Conservation (phyloP, 2,329 filamentous ascomycete species). For the Emmonsiellopsis sp. region DNA sequence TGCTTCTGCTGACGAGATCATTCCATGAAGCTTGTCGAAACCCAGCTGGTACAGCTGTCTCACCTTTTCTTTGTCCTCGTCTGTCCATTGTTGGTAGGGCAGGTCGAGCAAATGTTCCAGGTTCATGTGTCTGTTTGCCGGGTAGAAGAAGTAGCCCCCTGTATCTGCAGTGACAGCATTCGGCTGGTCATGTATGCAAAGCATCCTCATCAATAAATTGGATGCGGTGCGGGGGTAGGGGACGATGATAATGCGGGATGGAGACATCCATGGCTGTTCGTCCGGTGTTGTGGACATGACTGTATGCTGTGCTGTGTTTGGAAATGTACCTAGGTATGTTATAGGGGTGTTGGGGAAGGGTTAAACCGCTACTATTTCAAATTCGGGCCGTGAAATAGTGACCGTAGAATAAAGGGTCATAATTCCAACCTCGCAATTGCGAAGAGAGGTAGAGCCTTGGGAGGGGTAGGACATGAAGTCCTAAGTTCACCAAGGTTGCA, state of each 20-base stretch:
- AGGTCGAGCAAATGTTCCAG: constrained; percentile 10
- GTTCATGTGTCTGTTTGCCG: constrained; percentile 8
- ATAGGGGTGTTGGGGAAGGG: too few relatives aligned
- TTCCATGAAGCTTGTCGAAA: constrained; percentile 19
- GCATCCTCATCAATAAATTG: constrained; percentile 22
- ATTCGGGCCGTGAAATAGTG: too few relatives aligned
- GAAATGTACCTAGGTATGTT: too few relatives aligned
- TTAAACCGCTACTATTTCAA: too few relatives aligned
- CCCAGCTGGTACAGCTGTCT: constrained; percentile 18
- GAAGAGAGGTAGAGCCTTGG: too few relatives aligned
- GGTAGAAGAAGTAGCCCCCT: constrained; percentile 23
- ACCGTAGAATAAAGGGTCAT: too few relatives aligned
- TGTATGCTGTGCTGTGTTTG: too few relatives aligned
- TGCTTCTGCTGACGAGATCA: constrained; percentile 12
- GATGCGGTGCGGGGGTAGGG: constrained; percentile 23
- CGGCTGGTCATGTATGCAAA: constrained; percentile 20
- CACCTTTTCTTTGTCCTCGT: constrained; percentile 16
- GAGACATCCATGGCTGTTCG: too few relatives aligned
- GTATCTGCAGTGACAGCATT: constrained; percentile 10
- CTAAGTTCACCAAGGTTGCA: too few relatives aligned
- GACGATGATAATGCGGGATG: constrained; percentile 10
- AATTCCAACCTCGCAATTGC: too few relatives aligned
- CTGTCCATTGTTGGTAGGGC: constrained; percentile 17
- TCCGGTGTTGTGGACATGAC: not conserved
- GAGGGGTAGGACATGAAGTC: too few relatives aligned